Base-by-base conservation (phyloP, 768 basidiomycete species). In the Clitopilus passeckerianus region DNA sequence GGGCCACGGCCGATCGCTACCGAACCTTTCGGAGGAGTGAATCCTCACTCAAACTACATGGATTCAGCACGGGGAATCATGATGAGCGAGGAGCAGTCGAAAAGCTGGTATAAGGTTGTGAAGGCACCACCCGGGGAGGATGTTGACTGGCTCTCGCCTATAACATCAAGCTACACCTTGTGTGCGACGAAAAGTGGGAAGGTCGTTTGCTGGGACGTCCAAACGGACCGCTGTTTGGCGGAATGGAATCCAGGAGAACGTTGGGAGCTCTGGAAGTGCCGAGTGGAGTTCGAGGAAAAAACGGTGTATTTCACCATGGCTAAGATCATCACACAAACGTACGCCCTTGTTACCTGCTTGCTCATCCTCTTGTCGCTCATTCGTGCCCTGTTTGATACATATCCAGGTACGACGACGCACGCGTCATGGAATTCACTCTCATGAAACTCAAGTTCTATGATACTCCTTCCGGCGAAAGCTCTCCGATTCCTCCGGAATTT, bases 201-300 rank as follows among this genome's bases (percentile, higher is more conserved):
- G 64, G 86, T 90, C 18, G 83, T 90, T 15, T 90, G 88, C 63
- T 90, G 89, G 89, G 87, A 90, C 59, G 82, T 90, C 14, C 81
- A 82, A 56, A 76, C 77, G 2, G 84, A 89, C 54, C 66, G 69
- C 15, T 84, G 82, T 60, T 75, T 89, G 2, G 86, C 86, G 0
- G 84, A 89, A 59, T 90, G 89, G 88, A 82, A 84, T 55, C 87
- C 86, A 1, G 78, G 77, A 1, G 75, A 77, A 20, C 66, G 76
- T 16, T 90, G 88, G 87, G 86, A 89, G 64, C 66, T 90, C 5
- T 90, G 88, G 89, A 90, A 90, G 65, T 90, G 89, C 63, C 73
- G 88, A 8, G 87, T 90, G 16, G 89, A 89, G 66, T 90, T 89
- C 65, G 87, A 89, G 41, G 80, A 84, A 62, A 74, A 84, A 59